phyloP scores from a whole-genome alignment of 2,329 filamentous ascomycete species.

The Fusarium torreyae region DNA sequence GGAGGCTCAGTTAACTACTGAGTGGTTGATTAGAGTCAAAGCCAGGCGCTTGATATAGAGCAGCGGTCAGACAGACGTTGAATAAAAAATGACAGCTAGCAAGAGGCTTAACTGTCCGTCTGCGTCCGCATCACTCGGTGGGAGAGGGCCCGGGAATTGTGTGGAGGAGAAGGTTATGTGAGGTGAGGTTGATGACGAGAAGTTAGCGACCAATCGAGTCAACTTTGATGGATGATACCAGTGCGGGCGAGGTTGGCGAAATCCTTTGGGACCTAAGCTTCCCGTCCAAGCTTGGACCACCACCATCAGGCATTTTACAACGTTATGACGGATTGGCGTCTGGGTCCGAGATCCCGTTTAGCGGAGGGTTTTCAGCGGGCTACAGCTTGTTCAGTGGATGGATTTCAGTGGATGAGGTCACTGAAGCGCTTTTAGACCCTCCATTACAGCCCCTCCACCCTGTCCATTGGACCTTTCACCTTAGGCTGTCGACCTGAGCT shows the following conservation, averaged over 20 bases:
- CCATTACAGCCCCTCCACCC: conserved; percentile 21
- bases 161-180: conserved; percentile 14
- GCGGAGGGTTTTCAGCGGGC: conserved; percentile 26
- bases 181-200: conserved; percentile 45
- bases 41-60: conserved; percentile 11
- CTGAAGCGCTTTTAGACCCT: conserved; percentile 32
- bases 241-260: conserved; percentile 49
- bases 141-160: conserved; percentile 27
- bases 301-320: conserved; percentile 28
- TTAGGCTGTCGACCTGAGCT: conserved; percentile 17
- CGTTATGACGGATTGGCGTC: conserved; percentile 29
- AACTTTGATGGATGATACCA: conserved; percentile 47
- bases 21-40: conserved; percentile 43
- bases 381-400: conserved; percentile 38
- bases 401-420: conserved; percentile 47
- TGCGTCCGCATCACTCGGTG: conserved; percentile 45
- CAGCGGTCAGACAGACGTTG: conserved; percentile 14
- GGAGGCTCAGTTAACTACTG: conserved; percentile 34
- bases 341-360: no score
- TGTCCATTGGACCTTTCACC: conserved; percentile 12
- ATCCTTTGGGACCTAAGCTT: conserved; percentile 23
- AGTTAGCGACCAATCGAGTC: conserved; percentile 44
- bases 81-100: conserved; percentile 33
- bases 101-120: conserved; percentile 44
- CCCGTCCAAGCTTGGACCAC: conserved; percentile 47